A percentile compares a stretch with the other conserved stretches of the same genome.
phyloP scores from a whole-genome alignment of 805 yeast species.

The Candida vartiovaarae region DNA sequence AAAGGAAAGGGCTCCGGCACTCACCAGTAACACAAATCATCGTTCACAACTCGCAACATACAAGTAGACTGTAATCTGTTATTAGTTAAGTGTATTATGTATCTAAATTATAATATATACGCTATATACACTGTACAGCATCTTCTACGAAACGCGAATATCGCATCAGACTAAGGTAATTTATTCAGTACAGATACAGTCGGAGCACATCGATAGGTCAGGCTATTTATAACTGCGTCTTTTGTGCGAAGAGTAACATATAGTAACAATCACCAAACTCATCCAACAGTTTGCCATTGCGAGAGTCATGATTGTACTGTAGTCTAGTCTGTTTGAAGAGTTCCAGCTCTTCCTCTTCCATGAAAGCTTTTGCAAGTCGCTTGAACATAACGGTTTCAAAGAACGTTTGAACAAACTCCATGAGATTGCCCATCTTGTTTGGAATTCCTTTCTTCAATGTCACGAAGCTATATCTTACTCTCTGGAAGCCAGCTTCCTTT shows the following conservation, averaged over 20 bases:
- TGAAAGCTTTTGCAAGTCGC: constrained; percentile 10
- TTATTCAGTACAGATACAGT: too few species aligned
- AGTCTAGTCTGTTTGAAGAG: constrained; percentile 14
- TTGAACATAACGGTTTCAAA: constrained; percentile 16
- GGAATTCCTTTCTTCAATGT: constrained; percentile 18
- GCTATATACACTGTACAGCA: too few species aligned
- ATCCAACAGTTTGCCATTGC: constrained; percentile 13
- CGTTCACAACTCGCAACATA: too few species aligned
- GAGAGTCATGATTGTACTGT: constrained; percentile 15
- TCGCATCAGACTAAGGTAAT: too few species aligned
- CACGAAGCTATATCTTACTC: constrained; percentile 15
- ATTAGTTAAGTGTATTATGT: too few species aligned
- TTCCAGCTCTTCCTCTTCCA: constrained; percentile 11
- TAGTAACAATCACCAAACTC: constrained; percentile 20
- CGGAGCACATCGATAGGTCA: too few species aligned
- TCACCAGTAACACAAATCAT: too few species aligned
- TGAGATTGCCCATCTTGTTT: constrained; percentile 16
- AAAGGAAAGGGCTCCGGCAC: too few species aligned
- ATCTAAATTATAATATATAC: too few species aligned
- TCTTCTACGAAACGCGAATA: too few species aligned
- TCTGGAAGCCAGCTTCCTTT: constrained; percentile 17
- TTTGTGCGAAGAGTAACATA: constrained; percentile 18
- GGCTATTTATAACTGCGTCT: background rate
- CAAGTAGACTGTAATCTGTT: too few species aligned
- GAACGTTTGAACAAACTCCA: constrained; percentile 17